Evolutionary conservation across 495 filamentous ascomycete genomes (phyloP), one percentile per base, ranked within the genome.

Genomic region (Penicillium flavigenum): DNA sequence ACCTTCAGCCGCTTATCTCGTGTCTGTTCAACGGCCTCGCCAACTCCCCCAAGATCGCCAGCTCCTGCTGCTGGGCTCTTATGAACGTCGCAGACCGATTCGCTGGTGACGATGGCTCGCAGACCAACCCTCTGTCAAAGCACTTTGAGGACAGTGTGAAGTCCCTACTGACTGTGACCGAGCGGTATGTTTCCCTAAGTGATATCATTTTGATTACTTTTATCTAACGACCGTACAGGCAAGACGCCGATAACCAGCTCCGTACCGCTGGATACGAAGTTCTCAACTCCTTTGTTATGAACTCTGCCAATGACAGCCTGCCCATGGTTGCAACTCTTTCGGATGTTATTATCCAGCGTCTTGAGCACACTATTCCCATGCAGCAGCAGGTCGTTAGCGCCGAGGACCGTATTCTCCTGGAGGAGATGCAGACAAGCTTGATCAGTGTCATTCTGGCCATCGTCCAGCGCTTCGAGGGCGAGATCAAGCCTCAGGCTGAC

Each of bases 81-180:
- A 98, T 98, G 92, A 98, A 97, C 68, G 85, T 98, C 58, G 93
- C 93, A 24, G 94, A 98, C 64, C 86, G 92, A 31, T 98, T 98
- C 69, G 88, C 89, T 16, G 90, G 90, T 20, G 91, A 96, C 31
- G 76, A 80, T 42, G 90, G 89, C 26, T 85, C 83, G 27, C 76
- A 87, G 57, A 83, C 86, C 54, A 98, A 96, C 72, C 84, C 91
- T 51, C 79, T 98, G 43, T 92, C 92, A 2, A 87, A 86, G 67
- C 89, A 97, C 73, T 98, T 98, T 76, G 86, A 96, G 72, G 84
- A 91, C 61, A 96, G 92, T 74, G 86, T 98, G 51, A 85, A 85
- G 64, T 89, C 86, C 58, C 82, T 98, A 53, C 80, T 98, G 46
- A 76, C 87, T 20, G 88, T 96, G 22, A 98, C 94, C 8, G 91